A percentile compares a stretch with the other conserved stretches of the same genome.
These are phyloP conservation scores for Penicillium sumatraense DNA, from an alignment of 2,329 filamentous ascomycete species.

Conservation along the genomic window DNA sequence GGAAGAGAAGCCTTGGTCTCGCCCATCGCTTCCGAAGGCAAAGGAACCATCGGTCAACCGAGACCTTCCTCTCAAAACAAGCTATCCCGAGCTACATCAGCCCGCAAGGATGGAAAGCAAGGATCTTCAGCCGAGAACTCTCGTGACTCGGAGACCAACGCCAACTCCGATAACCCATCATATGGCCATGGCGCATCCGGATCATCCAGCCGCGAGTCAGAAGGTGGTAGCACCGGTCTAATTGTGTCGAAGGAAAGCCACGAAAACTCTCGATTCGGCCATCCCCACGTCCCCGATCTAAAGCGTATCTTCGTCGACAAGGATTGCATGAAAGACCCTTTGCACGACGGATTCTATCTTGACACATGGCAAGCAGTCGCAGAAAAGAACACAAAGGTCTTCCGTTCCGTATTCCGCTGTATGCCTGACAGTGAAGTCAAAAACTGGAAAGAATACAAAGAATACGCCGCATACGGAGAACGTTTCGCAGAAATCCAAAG, in stretches of 20 bases:
- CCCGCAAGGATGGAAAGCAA: constrained; percentile 24
- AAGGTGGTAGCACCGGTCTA: constrained; percentile 81
- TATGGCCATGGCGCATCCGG: constrained; percentile 66
- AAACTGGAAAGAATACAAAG: constrained; percentile 91
- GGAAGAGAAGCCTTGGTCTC: constrained; percentile 72
- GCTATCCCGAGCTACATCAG: constrained; percentile 19
- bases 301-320: constrained; percentile 75
- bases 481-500: constrained; percentile 73
- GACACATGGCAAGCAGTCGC: constrained; percentile 87
- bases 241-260: constrained; percentile 44
- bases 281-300: constrained; percentile 66
- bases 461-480: constrained; percentile 76
- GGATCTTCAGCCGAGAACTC: constrained; percentile 17
- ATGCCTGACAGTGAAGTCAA: constrained; percentile 95
- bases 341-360: constrained; percentile 80
- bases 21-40: constrained; percentile 66
- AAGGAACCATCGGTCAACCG: constrained; percentile 60
- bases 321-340: constrained; percentile 92
- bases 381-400: constrained; percentile 94
- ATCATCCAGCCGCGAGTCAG: constrained; percentile 74
- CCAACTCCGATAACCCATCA: constrained; percentile 28
- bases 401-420: constrained; percentile 89
- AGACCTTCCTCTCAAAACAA: constrained; percentile 49
- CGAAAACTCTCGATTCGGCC: constrained; percentile 57
- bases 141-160: constrained; percentile 25